Conservation (phyloP, 2,329 filamentous ascomycete genomes). For the Clonostachys rhizophaga region DNA sequence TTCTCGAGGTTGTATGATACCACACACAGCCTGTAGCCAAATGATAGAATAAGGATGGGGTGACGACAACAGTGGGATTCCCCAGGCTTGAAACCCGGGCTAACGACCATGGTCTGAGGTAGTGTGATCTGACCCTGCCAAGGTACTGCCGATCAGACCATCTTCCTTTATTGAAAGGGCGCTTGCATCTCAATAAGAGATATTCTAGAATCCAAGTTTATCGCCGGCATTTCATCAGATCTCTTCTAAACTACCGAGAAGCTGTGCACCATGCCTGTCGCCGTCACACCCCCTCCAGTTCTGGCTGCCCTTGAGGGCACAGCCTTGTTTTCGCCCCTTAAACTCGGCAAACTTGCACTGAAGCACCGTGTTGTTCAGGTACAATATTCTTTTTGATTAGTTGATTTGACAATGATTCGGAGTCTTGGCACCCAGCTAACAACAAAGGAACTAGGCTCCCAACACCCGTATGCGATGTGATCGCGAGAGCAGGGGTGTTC, state of each 20-base stretch:
- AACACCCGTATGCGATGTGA: constrained; percentile 14
- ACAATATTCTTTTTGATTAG: neutral
- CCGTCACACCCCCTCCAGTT: constrained; percentile 1
- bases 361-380: constrained; percentile 29
- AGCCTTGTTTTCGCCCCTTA: constrained; percentile 24
- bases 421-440: neutral
- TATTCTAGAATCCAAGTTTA: no score
- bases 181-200: no score
- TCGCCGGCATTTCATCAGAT: neutral
- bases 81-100: no score
- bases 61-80: no score
- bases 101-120: no score
- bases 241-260: neutral
- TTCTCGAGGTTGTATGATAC: no score
- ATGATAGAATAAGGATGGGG: no score
- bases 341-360: constrained; percentile 22
- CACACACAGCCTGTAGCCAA: no score
- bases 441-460: constrained; percentile 6
- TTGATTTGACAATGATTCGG: neutral
- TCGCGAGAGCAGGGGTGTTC: constrained; percentile 21
- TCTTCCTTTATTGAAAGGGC: no score
- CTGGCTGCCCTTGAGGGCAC: constrained; percentile 14
- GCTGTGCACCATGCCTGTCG: neutral
- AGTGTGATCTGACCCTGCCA: no score
- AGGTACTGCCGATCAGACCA: no score